Percentiles rank a stretch among this genome's conserved stretches.
Conservation (phyloP, 2,329 filamentous ascomycete species). For the Nigrospora osmanthi region DNA sequence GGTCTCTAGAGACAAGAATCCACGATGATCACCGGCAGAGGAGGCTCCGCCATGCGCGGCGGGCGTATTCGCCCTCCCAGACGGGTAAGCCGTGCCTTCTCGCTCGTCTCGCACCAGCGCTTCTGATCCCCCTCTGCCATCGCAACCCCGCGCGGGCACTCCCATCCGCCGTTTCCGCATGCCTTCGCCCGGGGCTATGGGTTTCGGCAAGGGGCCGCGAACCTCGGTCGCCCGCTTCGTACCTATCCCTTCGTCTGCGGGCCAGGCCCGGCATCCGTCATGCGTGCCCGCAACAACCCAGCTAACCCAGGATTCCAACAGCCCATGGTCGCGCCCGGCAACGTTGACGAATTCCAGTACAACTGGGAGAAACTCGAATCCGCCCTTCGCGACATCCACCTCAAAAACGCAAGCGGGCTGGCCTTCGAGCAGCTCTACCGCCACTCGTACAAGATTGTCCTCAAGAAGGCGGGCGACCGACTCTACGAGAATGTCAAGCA, state of each 20-base stretch:
- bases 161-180: not conserved
- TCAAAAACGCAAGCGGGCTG: conserved; percentile 78
- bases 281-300: not conserved
- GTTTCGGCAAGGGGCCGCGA: too few relatives aligned
- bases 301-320: conserved; percentile 10
- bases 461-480: conserved; percentile 75
- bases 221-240: not conserved
- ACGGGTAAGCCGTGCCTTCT: conserved; percentile 14
- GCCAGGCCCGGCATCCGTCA: not conserved
- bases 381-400: conserved; percentile 82
- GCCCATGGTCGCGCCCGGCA: conserved; percentile 28
- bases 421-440: conserved; percentile 96
- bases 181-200: not conserved
- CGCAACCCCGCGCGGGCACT: not conserved
- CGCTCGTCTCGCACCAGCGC: not conserved
- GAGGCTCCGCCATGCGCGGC: conserved; percentile 17
- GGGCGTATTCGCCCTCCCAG: conserved; percentile 23
- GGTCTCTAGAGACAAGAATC: conserved; percentile 1
- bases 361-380: conserved; percentile 72
- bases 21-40: conserved; percentile 24
- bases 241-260: not conserved
- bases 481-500: conserved; percentile 75
- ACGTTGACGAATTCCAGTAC: conserved; percentile 72
- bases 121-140: not conserved
- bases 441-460: conserved; percentile 85